Conservation (phyloP, 495 filamentous ascomycete species). For the Patellaria atrata region DNA sequence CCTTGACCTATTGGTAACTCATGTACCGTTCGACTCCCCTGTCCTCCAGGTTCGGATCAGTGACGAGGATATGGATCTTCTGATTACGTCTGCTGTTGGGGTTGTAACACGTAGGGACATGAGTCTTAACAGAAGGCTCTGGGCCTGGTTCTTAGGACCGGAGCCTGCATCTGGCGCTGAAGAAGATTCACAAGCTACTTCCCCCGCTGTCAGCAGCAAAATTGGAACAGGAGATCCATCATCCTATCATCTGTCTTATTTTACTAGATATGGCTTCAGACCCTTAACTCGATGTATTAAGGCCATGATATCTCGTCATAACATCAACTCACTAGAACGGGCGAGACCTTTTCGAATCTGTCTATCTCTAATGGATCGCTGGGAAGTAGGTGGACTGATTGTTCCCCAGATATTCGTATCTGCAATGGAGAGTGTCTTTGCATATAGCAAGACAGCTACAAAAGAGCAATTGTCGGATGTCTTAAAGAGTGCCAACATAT, state of each 20-base stretch:
- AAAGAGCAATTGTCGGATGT: conserved; percentile 72
- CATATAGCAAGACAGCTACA: conserved; percentile 45
- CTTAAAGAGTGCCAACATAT: conserved; percentile 77
- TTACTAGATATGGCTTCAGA: conserved; percentile 60
- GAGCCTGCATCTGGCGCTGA: conserved; percentile 42
- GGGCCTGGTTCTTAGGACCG: conserved; percentile 92
- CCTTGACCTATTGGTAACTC: conserved; percentile 79
- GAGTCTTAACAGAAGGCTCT: conserved; percentile 86
- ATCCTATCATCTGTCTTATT: conserved; percentile 48
- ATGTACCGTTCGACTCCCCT: conserved; percentile 76
- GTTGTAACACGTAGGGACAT: conserved; percentile 85
- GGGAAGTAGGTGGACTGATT: conserved; percentile 86
- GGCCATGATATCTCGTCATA: conserved; percentile 51
- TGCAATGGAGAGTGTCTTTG: conserved; percentile 60
- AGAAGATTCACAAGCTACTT: conserved; percentile 29
- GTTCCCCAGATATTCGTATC: conserved; percentile 79
- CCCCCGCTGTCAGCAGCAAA: conserved; percentile 33
- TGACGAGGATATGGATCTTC: conserved; percentile 56
- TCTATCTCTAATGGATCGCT: conserved; percentile 90
- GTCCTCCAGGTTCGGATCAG: conserved; percentile 63
- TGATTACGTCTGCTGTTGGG: conserved; percentile 66
- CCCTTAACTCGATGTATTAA: conserved; percentile 62
- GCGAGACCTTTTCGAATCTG: conserved; percentile 86
- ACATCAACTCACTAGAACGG: conserved; percentile 46
- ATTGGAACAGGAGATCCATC: conserved; percentile 31